Evolutionary conservation across 148 eudicot genomes (phyloP).

Genomic region (Euryodendron excelsum): DNA sequence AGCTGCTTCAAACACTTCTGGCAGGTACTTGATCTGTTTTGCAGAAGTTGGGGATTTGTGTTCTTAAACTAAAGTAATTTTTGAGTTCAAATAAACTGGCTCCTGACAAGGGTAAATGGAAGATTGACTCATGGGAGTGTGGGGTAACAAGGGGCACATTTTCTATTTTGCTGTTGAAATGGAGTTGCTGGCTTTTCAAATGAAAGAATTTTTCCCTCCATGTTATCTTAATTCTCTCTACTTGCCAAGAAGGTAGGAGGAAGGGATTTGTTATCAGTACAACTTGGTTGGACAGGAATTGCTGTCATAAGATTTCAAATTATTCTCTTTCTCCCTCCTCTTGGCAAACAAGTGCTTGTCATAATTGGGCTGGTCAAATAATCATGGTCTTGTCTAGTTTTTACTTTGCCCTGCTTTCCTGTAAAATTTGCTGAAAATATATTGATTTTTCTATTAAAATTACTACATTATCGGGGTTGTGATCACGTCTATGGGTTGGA

Average conservation of each 20-base stretch:
- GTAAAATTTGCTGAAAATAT: background rate
- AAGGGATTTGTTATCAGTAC: background rate
- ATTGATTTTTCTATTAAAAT: background rate
- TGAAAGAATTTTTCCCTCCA: too few relatives aligned
- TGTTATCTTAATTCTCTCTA: background rate
- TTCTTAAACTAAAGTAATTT: background rate
- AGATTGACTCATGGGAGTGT: too few relatives aligned
- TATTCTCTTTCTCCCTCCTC: too few relatives aligned
- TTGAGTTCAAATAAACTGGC: too few relatives aligned
- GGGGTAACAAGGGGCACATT: too few relatives aligned
- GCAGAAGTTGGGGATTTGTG: conserved; percentile 17
- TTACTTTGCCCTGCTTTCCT: background rate
- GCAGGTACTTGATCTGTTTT: conserved; percentile 50
- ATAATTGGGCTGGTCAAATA: background rate
- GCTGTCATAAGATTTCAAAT: background rate
- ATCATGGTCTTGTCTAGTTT: too few relatives aligned
- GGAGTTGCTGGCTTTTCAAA: too few relatives aligned
- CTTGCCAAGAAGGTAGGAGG: background rate
- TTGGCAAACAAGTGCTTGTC: background rate
- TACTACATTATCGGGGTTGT: too few relatives aligned
- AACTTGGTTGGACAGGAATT: background rate
- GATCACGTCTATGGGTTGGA: background rate
- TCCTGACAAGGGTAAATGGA: too few relatives aligned
- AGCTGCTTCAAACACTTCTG: conserved; percentile 54
- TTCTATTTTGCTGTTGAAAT: too few relatives aligned